Percentiles rank a stretch among this genome's conserved stretches.
Evolutionary conservation across 345 rosid genomes (phyloP).

Genomic region (Psidium guajava): DNA sequence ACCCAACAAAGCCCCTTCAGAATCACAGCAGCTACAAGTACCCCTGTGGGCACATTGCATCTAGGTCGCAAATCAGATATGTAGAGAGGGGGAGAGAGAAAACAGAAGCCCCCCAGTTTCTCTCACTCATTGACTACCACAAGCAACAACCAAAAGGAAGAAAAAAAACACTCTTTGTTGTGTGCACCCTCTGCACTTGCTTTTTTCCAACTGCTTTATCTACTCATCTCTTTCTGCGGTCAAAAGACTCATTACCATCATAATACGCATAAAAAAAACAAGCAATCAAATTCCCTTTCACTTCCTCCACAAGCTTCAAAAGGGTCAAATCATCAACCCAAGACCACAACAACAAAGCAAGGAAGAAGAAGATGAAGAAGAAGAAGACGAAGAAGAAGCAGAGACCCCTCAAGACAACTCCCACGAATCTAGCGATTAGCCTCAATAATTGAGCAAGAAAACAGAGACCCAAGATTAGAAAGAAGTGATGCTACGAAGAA

Average conservation of each 20-base stretch:
- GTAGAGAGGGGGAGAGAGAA: neutral
- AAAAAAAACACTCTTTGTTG: neutral
- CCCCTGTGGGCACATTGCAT: slow-evolving; percentile 1
- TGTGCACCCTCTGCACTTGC: neutral
- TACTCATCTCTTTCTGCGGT: neutral
- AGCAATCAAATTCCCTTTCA: neutral
- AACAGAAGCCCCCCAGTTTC: neutral
- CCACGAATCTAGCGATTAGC: neutral
- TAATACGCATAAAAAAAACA: neutral
- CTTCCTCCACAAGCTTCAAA: slow-evolving; percentile 7
- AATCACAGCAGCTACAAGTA: neutral
- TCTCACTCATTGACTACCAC: neutral
- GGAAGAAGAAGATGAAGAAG: neutral
- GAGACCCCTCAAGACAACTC: neutral
- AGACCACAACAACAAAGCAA: neutral
- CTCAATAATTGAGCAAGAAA: neutral
- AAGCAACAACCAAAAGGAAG: neutral
- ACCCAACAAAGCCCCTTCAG: neutral
- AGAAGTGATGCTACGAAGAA: neutral
- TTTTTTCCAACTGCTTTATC: neutral
- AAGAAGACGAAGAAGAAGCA: neutral
- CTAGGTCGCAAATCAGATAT: neutral
- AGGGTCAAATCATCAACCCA: neutral
- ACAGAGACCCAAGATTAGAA: neutral
- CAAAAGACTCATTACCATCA: slow-evolving; percentile 1